Evolutionary conservation across 2,329 filamentous ascomycete species (phyloP), one percentile per base, ranked within the genome.

Genomic region (Aspergillus aculeatus): DNA sequence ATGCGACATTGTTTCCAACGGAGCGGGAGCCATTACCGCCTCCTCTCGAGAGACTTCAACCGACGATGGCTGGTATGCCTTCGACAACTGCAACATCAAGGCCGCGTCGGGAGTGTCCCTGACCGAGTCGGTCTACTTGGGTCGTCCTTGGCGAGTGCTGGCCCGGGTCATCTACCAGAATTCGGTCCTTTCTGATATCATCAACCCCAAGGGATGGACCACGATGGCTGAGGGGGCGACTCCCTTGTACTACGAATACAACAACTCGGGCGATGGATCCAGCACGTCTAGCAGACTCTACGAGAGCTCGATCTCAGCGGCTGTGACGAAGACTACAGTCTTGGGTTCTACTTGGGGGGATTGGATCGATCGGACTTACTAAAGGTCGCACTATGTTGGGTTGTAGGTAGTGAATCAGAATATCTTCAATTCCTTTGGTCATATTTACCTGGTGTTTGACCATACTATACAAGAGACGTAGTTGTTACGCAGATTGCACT

Each of bases 131-230:
- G 71, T 73, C 0, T 75, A 73, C 54, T 67, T 75, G 14, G 73
- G 73, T 9, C 69, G 73, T 0, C 73, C 73, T 3, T 75, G 73
- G 72, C 62, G 71, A 9, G 68, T 66, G 1, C 66, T 72, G n/a
- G 69, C 73, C 6, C 66, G 72, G 1, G 73, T 75, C 4, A 74
- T 75, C 19, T 74, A 71, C 44, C 71, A 75, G 57, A 69, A 73
- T 35, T 72, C 67, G 1, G 58, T 62, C 0, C 60, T 74, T 21
- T 62, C 66, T 1, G 63, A 66, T 47, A 62, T 74, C 41, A 68
- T 75, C 23, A 71, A 73, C 57, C 54, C 71, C 1, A 66, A 64
- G 32, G 73, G 72, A 5, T 75, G 73, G 73, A 72, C 70, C 2
- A 68, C 70, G 0, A 70, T 75, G 68, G 72, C 69, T 0, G 64